Evolutionary conservation across 2,329 filamentous ascomycete genomes (phyloP).

Genomic region (Fusarium sp.): DNA sequence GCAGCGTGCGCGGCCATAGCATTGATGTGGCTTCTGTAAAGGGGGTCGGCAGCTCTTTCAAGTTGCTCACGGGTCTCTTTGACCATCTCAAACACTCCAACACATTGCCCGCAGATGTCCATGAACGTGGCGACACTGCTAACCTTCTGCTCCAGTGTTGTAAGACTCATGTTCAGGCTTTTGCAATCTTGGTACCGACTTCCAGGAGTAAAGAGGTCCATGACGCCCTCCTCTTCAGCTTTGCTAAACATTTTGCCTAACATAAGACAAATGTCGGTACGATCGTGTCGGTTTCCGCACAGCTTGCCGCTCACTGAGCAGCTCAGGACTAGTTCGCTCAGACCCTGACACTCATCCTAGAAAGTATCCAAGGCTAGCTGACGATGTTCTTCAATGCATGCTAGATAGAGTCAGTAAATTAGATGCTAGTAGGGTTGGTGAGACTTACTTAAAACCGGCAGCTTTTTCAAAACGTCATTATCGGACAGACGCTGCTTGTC

Average conservation of each 20-base stretch:
- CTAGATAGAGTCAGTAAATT: constrained; percentile 6
- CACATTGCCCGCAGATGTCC: constrained; percentile 24
- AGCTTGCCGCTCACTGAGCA: constrained; percentile 2
- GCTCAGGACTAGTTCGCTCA: constrained; percentile 2
- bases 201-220: constrained; percentile 18
- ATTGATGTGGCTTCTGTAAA: constrained; percentile 13
- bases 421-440: background rate
- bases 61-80: constrained; percentile 3
- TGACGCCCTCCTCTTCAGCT: constrained; percentile 9
- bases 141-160: constrained; percentile 5
- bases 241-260: constrained; percentile 29
- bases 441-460: constrained; percentile 25
- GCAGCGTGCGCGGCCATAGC: constrained; percentile 11
- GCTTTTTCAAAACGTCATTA: constrained; percentile 1
- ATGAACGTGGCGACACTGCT: constrained; percentile 2
- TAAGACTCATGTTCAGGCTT: background rate
- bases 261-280: constrained; percentile 8
- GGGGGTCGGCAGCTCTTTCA: constrained; percentile 4
- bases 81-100: background rate
- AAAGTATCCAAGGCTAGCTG: constrained; percentile 6
- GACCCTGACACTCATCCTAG: constrained; percentile 23
- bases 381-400: constrained; percentile 25
- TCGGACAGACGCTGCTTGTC: background rate
- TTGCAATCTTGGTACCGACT: background rate
- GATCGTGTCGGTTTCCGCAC: background rate